These are phyloP conservation scores for Trichoderma reesei DNA, from an alignment of 495 filamentous ascomycete genomes.

Conservation along the genomic window DNA sequence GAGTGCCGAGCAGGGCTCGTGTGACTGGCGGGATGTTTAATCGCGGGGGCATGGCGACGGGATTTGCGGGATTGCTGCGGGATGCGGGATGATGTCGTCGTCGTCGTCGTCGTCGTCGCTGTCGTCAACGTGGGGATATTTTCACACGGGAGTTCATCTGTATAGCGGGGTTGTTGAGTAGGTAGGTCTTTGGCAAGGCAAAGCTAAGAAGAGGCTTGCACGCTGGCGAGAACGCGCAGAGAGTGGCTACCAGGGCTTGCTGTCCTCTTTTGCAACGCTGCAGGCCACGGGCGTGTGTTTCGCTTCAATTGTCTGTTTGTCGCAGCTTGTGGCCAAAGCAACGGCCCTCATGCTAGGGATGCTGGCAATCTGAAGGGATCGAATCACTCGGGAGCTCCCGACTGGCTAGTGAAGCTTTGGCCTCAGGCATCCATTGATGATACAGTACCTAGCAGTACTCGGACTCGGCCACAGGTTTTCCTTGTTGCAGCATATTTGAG, in stretches of 20 bases:
- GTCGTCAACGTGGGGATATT: not conserved
- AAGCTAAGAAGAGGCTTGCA: not conserved
- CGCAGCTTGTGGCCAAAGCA: not conserved
- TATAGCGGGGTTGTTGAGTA: not conserved
- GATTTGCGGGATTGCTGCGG: too few relatives aligned
- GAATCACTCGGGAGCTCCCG: not conserved
- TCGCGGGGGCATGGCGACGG: conserved; percentile 35
- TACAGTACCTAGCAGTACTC: too few relatives aligned
- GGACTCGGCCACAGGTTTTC: too few relatives aligned
- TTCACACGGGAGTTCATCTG: conserved; percentile 1
- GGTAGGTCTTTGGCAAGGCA: too few relatives aligned
- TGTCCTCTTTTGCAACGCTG: not conserved
- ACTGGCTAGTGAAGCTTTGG: not conserved
- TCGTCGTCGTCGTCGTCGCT: too few relatives aligned
- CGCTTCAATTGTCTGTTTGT: not conserved
- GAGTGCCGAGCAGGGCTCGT: conserved; percentile 62
- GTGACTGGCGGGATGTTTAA: conserved; percentile 91
- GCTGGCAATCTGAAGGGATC: not conserved
- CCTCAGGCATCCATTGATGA: not conserved
- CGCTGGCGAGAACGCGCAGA: not conserved
- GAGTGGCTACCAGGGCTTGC: not conserved
- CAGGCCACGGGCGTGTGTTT: not conserved
- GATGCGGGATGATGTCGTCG: not conserved
- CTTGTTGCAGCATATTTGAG: too few relatives aligned
- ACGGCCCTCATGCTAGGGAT: not conserved